Base-by-base conservation (phyloP, 139 green algal genomes). In the Prasinococcaceae sp. region DNA sequence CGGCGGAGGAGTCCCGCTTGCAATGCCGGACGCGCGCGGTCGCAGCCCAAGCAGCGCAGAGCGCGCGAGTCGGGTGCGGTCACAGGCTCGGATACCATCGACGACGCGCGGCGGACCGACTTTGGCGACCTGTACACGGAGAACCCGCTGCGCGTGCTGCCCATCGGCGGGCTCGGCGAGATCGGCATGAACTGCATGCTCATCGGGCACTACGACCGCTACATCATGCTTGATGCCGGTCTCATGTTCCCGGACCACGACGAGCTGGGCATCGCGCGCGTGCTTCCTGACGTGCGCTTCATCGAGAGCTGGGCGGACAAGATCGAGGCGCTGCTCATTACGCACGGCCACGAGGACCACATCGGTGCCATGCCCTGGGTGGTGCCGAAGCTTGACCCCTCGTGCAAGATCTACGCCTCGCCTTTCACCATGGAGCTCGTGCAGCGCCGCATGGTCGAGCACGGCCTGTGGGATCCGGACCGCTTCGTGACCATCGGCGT, bases 141-240 rank as follows among this genome's bases (percentile, higher is more conserved):
- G n/a, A n/a, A n/a, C 0, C 89, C 89, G 6, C 64, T 98, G 22
- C 74, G 89, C 0, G 60, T 98, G 9, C 65, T 98, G 56, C 90
- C 90, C n/a, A 84, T 98, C 22, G 90, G 90, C 3, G 90, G 90
- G 1, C 70, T 98, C 27, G 90, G 90, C 0, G 90, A 98, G 69
- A 98, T 98, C 53, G 90, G 90, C 57, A 98, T 98, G 90, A 98
- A 98, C 74, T 98, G 90, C 79, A 96, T 96, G 90, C 75, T 98
- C 22, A 70, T 96, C 16, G 90, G 90, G 1, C 70, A 85, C 23
- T 50, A 79, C 19, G 90, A 97, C 63, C 69, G 90, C n/a, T 98
- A 97, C 79, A 88, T 98, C 55, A 68, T 98, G 36, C 75, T 98
- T 12, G 90, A 98, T 49, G 90, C 90, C n/a, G 90, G 90, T 3